These are phyloP conservation scores for Gastrolobium bilobum DNA, from an alignment of 306 rosid genomes.

Conservation along the genomic window DNA sequence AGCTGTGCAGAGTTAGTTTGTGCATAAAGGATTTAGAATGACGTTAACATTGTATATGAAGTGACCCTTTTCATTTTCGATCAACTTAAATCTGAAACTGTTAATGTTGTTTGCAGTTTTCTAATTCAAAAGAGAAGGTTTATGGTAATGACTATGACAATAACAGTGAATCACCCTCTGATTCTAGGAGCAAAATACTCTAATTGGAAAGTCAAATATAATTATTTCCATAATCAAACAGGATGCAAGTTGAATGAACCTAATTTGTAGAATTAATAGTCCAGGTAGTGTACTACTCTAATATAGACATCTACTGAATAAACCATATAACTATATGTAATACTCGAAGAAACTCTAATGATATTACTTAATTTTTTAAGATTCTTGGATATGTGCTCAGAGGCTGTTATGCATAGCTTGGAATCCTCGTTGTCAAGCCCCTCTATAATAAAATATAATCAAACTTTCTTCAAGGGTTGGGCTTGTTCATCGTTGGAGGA, in stretches of 20 bases:
- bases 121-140: neutral
- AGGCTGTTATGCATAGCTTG: too few relatives aligned
- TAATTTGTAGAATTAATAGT: neutral
- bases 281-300: too few relatives aligned
- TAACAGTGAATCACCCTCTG: neutral
- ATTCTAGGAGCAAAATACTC: neutral
- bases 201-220: neutral
- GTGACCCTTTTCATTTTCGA: neutral
- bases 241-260: constrained; percentile 7
- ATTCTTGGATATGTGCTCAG: too few relatives aligned
- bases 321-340: too few relatives aligned
- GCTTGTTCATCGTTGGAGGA: too few relatives aligned
- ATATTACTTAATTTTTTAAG: too few relatives aligned
- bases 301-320: too few relatives aligned
- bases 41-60: neutral
- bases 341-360: too few relatives aligned
- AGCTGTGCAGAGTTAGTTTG: neutral
- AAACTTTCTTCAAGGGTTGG: too few relatives aligned
- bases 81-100: constrained; percentile 9
- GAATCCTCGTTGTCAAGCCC: too few relatives aligned
- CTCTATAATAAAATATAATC: too few relatives aligned
- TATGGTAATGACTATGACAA: constrained; percentile 8
- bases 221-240: neutral
- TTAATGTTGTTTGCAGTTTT: constrained; percentile 13
- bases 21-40: neutral